phyloP scores from a whole-genome alignment of 768 basidiomycete species.

The Rhodotorula paludigena region DNA sequence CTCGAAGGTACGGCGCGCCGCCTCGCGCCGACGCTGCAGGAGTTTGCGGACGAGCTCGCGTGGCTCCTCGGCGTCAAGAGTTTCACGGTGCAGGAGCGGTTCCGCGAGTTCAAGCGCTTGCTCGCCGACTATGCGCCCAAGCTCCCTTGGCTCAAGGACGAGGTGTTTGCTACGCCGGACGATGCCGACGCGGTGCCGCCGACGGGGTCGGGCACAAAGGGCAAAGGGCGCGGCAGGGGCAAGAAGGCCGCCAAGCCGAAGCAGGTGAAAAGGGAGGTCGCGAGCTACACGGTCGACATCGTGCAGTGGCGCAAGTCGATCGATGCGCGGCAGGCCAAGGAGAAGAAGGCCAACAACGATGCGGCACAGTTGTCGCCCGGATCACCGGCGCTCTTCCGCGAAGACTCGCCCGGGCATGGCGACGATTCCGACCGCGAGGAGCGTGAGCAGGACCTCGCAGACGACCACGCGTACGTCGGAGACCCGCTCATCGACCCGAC shows the following conservation, averaged over 20 bases:
- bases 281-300: conserved; percentile 14
- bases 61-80: background rate
- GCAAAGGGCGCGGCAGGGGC: background rate
- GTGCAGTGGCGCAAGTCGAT: conserved; percentile 13
- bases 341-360: no score
- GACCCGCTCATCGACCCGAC: background rate
- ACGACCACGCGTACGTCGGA: no score
- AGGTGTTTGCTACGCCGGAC: background rate
- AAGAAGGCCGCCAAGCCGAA: background rate
- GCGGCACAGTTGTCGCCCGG: no score
- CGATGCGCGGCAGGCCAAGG: conserved; percentile 4
- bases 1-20: conserved; percentile 21
- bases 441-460: background rate
- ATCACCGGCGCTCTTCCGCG: background rate
- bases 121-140: conserved; percentile 12
- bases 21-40: conserved; percentile 1
- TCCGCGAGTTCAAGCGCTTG: conserved; percentile 12
- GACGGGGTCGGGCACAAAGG: background rate
- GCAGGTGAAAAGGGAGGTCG: conserved; percentile 2
- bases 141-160: conserved; percentile 20
- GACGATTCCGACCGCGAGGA: background rate
- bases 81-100: conserved; percentile 24
- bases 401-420: no score
- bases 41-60: conserved; percentile 29
- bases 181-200: no score